These are phyloP conservation scores for Chlorociboria aeruginascens DNA, from an alignment of 495 filamentous ascomycete genomes.

Conservation along the genomic window DNA sequence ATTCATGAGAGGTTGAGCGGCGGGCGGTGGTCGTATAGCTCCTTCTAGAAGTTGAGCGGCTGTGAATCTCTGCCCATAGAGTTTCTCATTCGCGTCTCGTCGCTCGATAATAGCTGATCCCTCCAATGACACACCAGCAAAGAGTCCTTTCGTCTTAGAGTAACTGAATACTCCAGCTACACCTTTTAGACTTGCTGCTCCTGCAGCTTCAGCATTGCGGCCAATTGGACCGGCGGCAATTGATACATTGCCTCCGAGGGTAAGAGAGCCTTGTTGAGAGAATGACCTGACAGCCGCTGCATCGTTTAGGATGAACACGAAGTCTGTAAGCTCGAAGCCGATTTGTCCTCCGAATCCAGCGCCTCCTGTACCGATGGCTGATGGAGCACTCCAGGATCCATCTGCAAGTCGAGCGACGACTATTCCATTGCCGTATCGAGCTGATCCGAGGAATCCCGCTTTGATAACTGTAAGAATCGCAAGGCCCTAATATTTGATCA, in stretches of 20 bases:
- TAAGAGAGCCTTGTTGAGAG: slow-evolving; percentile 80
- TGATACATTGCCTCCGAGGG: slow-evolving; percentile 91
- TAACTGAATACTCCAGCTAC: slow-evolving; percentile 93
- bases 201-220: slow-evolving; percentile 90
- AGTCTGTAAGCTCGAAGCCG: slow-evolving; percentile 94
- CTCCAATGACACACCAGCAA: slow-evolving; percentile 90
- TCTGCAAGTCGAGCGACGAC: slow-evolving; percentile 89
- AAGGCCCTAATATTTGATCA: slow-evolving; percentile 51
- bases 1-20: slow-evolving; percentile 70
- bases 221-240: slow-evolving; percentile 91
- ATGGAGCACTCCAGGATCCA: slow-evolving; percentile 88
- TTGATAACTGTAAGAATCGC: slow-evolving; percentile 93
- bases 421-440: slow-evolving; percentile 82
- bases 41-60: slow-evolving; percentile 76
- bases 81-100: slow-evolving; percentile 90
- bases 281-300: slow-evolving; percentile 84
- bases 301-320: slow-evolving; percentile 98
- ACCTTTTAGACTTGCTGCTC: slow-evolving; percentile 80
- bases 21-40: slow-evolving; percentile 61
- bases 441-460: slow-evolving; percentile 89
- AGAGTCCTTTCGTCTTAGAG: slow-evolving; percentile 92
- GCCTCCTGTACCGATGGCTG: slow-evolving; percentile 80
- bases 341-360: slow-evolving; percentile 95
- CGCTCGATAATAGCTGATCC: slow-evolving; percentile 84
- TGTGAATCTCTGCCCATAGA: slow-evolving; percentile 73